These are phyloP conservation scores for Ceratobasidium sp. DNA, from an alignment of 1,284 basidiomycete species.

Conservation along the genomic window DNA sequence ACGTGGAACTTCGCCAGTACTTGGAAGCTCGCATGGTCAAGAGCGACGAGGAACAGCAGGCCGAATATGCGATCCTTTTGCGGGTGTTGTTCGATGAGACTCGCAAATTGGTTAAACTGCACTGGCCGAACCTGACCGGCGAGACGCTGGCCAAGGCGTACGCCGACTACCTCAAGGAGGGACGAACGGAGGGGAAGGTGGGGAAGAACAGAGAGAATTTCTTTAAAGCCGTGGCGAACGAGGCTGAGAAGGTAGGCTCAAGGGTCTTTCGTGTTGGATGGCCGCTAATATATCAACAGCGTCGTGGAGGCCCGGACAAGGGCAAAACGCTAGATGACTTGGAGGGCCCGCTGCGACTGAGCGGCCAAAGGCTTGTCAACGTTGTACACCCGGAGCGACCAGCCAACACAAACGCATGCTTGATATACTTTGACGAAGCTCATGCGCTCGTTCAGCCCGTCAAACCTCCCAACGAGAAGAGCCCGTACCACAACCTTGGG, in stretches of 20 bases:
- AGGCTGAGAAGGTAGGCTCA: constrained; percentile 5
- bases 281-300: too few species aligned
- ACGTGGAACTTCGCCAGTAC: neutral
- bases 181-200: neutral
- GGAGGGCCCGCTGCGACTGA: neutral
- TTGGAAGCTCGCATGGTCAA: neutral
- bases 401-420: neutral
- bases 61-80: constrained; percentile 8
- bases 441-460: neutral
- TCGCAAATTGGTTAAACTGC: neutral
- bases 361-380: neutral
- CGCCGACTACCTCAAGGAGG: neutral
- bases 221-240: constrained; percentile 1
- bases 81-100: neutral
- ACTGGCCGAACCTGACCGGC: neutral
- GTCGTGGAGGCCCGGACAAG: neutral
- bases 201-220: constrained; percentile 11
- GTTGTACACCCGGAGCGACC: neutral
- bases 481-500: constrained; percentile 12
- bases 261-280: neutral
- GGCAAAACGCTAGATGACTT: neutral
- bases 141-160: neutral
- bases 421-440: constrained; percentile 16
- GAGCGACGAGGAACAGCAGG: neutral
- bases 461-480: neutral